A percentile compares a stretch with the other conserved stretches of the same genome.
Conservation (phyloP, 345 rosid species). For the Euphorbia tirucalli region DNA sequence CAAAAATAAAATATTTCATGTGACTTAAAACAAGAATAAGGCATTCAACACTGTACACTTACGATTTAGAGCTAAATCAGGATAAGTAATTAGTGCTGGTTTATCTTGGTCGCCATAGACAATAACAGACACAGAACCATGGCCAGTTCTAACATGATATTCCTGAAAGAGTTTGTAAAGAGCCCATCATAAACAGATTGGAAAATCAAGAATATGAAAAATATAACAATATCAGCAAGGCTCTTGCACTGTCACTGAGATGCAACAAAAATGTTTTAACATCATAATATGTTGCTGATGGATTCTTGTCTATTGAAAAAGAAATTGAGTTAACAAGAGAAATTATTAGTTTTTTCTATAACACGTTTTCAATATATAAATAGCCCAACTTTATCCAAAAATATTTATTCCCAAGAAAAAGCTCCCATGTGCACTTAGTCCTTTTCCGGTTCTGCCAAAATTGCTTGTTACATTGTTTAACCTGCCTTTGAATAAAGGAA, state of each 20-base stretch:
- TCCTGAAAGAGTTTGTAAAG: constrained; percentile 47
- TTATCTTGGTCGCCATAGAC: constrained; percentile 81
- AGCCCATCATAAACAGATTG: constrained; percentile 6
- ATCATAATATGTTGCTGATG: constrained; percentile 26
- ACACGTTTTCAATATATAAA: constrained; percentile 12
- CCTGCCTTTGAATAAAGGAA: constrained; percentile 11
- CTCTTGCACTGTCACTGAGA: constrained; percentile 1
- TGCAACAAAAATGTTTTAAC: constrained; percentile 9
- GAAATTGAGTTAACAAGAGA: constrained; percentile 18
- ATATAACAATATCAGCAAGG: neutral
- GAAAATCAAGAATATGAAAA: constrained; percentile 12
- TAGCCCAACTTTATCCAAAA: constrained; percentile 14
- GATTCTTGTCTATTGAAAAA: constrained; percentile 17
- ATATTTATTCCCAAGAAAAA: constrained; percentile 32
- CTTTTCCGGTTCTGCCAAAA: constrained; percentile 18
- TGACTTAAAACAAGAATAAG: neutral
- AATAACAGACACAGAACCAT: constrained; percentile 79
- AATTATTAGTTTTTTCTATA: constrained; percentile 15
- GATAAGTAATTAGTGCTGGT: constrained; percentile 85
- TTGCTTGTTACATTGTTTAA: constrained; percentile 18
- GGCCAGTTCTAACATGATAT: constrained; percentile 62
- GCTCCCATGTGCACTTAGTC: constrained; percentile 55
- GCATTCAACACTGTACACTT: constrained; percentile 32
- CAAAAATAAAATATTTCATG: neutral
- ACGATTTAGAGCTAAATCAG: constrained; percentile 84